Conservation (phyloP, 345 rosid species). For the Cardamine chenopodiifolia region DNA sequence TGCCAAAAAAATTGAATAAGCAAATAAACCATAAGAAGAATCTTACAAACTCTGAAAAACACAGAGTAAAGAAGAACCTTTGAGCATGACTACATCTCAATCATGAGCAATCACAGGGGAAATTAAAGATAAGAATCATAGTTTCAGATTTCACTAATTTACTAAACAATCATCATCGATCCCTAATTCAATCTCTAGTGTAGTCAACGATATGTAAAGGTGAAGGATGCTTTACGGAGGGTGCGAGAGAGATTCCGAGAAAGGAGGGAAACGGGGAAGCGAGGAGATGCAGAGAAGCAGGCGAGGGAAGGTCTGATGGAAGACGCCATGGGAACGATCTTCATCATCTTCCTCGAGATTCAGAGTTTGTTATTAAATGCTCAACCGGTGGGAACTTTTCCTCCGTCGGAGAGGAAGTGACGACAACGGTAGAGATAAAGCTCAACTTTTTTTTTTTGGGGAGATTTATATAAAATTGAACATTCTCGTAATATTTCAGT, state of each 20-base stretch:
- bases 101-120: neutral
- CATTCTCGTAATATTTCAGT: neutral
- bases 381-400: slow-evolving; percentile 16
- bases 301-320: slow-evolving; percentile 72
- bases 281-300: slow-evolving; percentile 51
- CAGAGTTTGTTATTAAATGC: neutral
- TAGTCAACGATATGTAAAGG: neutral
- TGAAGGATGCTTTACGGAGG: slow-evolving; percentile 43
- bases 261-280: slow-evolving; percentile 44
- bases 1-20: slow-evolving; percentile 31
- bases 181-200: neutral
- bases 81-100: too few relatives aligned
- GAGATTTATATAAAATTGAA: neutral
- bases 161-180: neutral
- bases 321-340: slow-evolving; percentile 80
- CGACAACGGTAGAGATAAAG: slow-evolving; percentile 31
- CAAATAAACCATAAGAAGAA: slow-evolving; percentile 2
- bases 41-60: slow-evolving; percentile 1
- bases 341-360: slow-evolving; percentile 49
- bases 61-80: neutral
- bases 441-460: neutral
- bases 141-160: slow-evolving; percentile 13
- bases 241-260: slow-evolving; percentile 48
- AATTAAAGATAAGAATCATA: neutral
- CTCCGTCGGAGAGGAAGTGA: slow-evolving; percentile 31